These are phyloP conservation scores for Angophora floribunda DNA, from an alignment of 345 rosid genomes.

Conservation along the genomic window DNA sequence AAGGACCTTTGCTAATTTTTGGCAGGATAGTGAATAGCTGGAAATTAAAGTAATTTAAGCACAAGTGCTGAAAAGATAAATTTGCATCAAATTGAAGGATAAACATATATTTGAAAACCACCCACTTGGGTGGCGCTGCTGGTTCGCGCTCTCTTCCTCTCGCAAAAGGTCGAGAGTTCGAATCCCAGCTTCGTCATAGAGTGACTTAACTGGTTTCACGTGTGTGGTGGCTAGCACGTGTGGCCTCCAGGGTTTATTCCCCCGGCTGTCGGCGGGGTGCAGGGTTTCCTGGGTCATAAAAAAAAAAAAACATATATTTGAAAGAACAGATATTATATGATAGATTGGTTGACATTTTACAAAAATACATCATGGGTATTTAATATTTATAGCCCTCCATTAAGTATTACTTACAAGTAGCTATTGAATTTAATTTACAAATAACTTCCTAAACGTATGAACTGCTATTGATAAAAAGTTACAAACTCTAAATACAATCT, in stretches of 20 bases:
- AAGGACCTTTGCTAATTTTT: neutral
- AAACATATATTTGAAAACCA: neutral
- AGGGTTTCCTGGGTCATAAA: too few species aligned
- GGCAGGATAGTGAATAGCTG: neutral
- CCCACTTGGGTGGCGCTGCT: too few species aligned
- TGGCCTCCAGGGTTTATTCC: too few species aligned
- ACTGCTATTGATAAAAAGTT: neutral
- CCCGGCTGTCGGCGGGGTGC: too few species aligned
- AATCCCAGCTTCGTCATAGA: too few species aligned
- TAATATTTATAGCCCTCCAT: neutral
- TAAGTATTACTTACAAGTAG: neutral
- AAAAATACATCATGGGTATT: neutral
- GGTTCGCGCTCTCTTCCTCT: too few species aligned
- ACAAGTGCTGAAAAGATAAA: neutral
- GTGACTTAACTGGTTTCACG: too few species aligned
- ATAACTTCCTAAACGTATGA: neutral
- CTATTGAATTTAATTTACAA: neutral
- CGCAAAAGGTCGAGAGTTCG: too few species aligned
- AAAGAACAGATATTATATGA: neutral
- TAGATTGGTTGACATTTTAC: neutral
- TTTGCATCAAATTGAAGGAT: neutral
- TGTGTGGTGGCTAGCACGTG: too few species aligned
- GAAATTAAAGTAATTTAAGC: neutral
- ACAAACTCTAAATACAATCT: neutral
- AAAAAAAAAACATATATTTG: too few species aligned